Percentiles rank a stretch among this genome's conserved stretches.
These are phyloP conservation scores for Aspergillus candidus DNA, from an alignment of 2,329 filamentous ascomycete genomes.

Conservation along the genomic window DNA sequence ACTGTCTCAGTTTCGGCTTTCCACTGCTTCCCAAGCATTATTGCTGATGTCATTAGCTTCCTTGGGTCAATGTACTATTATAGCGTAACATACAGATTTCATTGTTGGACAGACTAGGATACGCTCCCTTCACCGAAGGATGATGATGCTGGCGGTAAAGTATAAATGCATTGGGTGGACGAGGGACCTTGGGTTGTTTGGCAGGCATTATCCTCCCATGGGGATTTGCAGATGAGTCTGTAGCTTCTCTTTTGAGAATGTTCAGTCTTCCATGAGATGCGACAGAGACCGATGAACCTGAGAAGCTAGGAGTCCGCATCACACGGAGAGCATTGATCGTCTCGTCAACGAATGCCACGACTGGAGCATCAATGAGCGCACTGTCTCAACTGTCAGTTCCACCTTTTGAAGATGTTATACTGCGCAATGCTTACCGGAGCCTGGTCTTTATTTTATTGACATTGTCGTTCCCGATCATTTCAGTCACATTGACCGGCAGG, in stretches of 20 bases:
- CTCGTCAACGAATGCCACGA: conserved; percentile 24
- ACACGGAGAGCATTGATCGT: conserved; percentile 26
- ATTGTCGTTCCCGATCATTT: conserved; percentile 25
- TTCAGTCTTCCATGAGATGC: conserved; percentile 17
- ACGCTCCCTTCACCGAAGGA: conserved; percentile 29
- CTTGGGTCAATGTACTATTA: background rate
- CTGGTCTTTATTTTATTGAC: conserved; percentile 27
- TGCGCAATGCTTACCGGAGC: conserved; percentile 20
- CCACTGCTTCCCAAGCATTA: conserved; percentile 41
- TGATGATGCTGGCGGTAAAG: conserved; percentile 41
- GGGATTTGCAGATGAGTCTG: conserved; percentile 3
- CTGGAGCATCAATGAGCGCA: conserved; percentile 20
- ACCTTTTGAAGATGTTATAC: background rate
- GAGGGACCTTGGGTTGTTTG: conserved; percentile 33
- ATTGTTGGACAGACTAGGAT: conserved; percentile 41
- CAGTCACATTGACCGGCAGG: conserved; percentile 25
- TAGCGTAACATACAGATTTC: conserved; percentile 36
- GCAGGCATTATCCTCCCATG: conserved; percentile 3
- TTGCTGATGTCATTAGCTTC: conserved; percentile 23
- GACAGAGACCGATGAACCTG: conserved; percentile 17
- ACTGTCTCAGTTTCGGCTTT: conserved; percentile 31
- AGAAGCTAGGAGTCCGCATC: conserved; percentile 21
- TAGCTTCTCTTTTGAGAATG: conserved; percentile 5
- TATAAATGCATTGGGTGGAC: conserved; percentile 44
- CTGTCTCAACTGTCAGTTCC: conserved; percentile 15